These are phyloP conservation scores for Phytophthora meadii DNA, from an alignment of 352 stramenopile species.

Conservation along the genomic window DNA sequence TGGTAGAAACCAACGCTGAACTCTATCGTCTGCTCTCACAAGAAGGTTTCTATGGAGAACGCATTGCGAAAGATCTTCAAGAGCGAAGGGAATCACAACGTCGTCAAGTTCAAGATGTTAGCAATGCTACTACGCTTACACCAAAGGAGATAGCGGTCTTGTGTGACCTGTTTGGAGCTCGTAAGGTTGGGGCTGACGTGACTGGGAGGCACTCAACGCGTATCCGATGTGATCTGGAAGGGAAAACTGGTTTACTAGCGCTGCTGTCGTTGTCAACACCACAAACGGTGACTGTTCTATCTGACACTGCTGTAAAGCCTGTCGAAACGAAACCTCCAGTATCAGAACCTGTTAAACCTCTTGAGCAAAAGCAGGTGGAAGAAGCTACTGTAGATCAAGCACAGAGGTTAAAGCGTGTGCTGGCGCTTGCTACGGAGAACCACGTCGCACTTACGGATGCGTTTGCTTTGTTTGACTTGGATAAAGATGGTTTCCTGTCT, in stretches of 20 bases:
- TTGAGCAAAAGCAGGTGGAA: conserved; percentile 4
- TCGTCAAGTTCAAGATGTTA: conserved; percentile 28
- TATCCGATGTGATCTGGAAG: conserved; percentile 64
- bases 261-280: conserved; percentile 54
- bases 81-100: conserved; percentile 15
- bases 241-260: conserved; percentile 53
- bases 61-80: neutral
- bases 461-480: conserved; percentile 53
- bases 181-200: conserved; percentile 18
- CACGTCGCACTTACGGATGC: conserved; percentile 39
- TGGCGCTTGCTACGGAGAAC: conserved; percentile 40
- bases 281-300: neutral
- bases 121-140: conserved; percentile 61
- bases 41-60: conserved; percentile 65
- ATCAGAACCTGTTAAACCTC: neutral
- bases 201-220: conserved; percentile 30
- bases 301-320: neutral
- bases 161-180: conserved; percentile 62
- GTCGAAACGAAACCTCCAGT: conserved; percentile 1
- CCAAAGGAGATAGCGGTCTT: conserved; percentile 65
- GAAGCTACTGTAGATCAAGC: conserved; percentile 18
- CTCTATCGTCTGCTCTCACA: conserved; percentile 65
- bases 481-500: conserved; percentile 56
- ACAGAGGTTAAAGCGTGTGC: conserved; percentile 48
- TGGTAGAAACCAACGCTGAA: conserved; percentile 81